Conservation (phyloP, 352 stramenopile species). For the Halophytophthora batemanensis region DNA sequence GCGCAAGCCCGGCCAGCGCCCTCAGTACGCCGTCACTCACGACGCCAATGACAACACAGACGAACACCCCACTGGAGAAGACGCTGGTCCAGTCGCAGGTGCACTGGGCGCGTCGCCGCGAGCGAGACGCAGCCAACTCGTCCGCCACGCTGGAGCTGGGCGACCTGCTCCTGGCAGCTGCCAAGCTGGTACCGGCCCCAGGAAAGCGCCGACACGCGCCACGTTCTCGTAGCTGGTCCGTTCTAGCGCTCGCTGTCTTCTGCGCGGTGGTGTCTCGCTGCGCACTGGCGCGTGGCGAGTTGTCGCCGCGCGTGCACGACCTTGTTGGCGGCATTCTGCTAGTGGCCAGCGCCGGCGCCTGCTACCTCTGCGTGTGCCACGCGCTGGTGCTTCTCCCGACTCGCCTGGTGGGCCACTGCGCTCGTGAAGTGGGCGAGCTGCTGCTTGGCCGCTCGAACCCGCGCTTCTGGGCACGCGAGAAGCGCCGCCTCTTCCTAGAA, state of each 20-base stretch:
- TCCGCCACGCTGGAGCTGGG: constrained; percentile 41
- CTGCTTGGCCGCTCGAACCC: constrained; percentile 54
- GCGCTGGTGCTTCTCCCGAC: constrained; percentile 21
- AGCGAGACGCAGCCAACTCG: constrained; percentile 10
- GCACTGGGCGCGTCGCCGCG: constrained; percentile 1
- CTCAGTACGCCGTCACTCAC: no score
- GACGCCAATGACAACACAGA: no score
- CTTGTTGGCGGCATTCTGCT: constrained; percentile 56
- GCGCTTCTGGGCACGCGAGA: constrained; percentile 47
- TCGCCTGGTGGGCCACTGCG: background rate
- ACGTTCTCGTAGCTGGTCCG: constrained; percentile 20
- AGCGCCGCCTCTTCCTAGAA: constrained; percentile 60
- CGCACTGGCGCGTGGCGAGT: constrained; percentile 20
- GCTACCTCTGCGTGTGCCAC: constrained; percentile 53
- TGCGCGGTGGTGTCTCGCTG: constrained; percentile 27
- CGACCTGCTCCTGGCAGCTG: constrained; percentile 47
- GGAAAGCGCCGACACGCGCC: background rate
- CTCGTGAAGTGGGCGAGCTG: constrained; percentile 33
- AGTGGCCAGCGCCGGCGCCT: constrained; percentile 37
- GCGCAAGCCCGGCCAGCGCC: no score
- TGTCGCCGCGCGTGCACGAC: constrained; percentile 40
- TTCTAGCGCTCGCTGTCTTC: constrained; percentile 30
- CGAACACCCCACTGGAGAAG: background rate
- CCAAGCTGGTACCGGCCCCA: constrained; percentile 15
- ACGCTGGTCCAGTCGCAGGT: background rate